Conservation (phyloP, 768 basidiomycete species). For the Epithele typhae region DNA sequence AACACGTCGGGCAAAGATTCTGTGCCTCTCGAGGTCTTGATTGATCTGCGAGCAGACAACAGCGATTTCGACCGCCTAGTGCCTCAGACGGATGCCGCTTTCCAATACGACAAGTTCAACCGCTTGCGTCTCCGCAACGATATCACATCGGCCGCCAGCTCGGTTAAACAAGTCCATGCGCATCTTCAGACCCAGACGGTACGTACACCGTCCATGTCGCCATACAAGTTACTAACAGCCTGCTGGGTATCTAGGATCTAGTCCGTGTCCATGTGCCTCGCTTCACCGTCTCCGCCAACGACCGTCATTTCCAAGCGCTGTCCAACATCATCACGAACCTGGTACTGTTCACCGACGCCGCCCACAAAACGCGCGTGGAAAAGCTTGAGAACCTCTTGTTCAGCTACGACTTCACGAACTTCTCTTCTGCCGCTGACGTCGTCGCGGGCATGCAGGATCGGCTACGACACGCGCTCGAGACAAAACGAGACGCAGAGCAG, state of each 20-base stretch:
- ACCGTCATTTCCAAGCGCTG: constrained; percentile 78
- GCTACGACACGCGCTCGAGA: constrained; percentile 61
- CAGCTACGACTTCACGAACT: constrained; percentile 84
- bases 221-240: neutral
- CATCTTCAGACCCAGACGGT: constrained; percentile 69
- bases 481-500: constrained; percentile 36
- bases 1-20: constrained; percentile 42
- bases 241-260: constrained; percentile 58
- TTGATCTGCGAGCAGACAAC: constrained; percentile 81
- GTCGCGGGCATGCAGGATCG: constrained; percentile 69
- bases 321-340: constrained; percentile 85
- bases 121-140: constrained; percentile 77
- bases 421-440: constrained; percentile 64
- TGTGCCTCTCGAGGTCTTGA: constrained; percentile 87
- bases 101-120: constrained; percentile 95
- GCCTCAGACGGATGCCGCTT: constrained; percentile 78
- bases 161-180: constrained; percentile 34
- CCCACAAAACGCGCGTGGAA: constrained; percentile 72
- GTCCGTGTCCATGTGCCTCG: constrained; percentile 78
- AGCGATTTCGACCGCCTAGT: constrained; percentile 85
- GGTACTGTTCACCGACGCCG: constrained; percentile 85
- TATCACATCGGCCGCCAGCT: constrained; percentile 46
- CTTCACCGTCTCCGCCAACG: constrained; percentile 82
- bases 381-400: constrained; percentile 79
- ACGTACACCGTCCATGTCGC: constrained; percentile 16